A percentile compares a stretch with the other conserved stretches of the same genome.
phyloP scores from a whole-genome alignment of 441 rosid species.

The Populus hybrid region DNA sequence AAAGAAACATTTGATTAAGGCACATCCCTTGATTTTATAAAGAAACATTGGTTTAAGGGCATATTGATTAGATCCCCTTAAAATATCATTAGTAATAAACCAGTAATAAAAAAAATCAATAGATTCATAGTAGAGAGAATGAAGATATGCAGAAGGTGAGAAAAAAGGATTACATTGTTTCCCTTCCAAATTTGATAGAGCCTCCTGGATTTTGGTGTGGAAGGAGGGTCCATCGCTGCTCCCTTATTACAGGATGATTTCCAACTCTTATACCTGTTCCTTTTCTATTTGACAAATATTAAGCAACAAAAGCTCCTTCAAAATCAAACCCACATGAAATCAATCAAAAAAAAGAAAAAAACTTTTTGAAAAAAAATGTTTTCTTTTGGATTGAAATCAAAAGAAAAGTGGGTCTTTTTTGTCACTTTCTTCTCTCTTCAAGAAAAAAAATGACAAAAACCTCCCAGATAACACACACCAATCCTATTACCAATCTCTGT shows the following conservation, averaged over 20 bases:
- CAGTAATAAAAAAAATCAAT: not conserved
- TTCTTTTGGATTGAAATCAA: conserved; percentile 18
- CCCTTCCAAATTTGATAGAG: conserved; percentile 84
- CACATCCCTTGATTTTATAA: not conserved
- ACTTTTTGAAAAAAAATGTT: not conserved
- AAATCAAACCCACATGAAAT: conserved; percentile 13
- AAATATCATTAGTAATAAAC: not conserved
- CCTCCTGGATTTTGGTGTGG: conserved; percentile 39
- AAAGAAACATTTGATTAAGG: no score
- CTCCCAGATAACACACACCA: not conserved
- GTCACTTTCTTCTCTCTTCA: not conserved
- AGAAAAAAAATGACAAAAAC: not conserved
- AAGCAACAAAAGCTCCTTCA: not conserved
- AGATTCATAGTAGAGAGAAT: not conserved
- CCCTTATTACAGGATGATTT: conserved; percentile 25
- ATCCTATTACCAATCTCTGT: not conserved
- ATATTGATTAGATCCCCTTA: not conserved
- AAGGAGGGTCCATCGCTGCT: conserved; percentile 20
- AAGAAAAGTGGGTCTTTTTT: conserved; percentile 10
- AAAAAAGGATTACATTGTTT: conserved; percentile 57
- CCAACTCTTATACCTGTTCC: conserved; percentile 33
- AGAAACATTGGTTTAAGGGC: not conserved
- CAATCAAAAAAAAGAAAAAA: conserved; percentile 10
- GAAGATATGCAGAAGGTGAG: not conserved
- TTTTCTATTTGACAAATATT: not conserved